Evolutionary conservation across 495 filamentous ascomycete genomes (phyloP), one percentile per base, ranked within the genome.

Genomic region (Penicillium dipodomyicola): DNA sequence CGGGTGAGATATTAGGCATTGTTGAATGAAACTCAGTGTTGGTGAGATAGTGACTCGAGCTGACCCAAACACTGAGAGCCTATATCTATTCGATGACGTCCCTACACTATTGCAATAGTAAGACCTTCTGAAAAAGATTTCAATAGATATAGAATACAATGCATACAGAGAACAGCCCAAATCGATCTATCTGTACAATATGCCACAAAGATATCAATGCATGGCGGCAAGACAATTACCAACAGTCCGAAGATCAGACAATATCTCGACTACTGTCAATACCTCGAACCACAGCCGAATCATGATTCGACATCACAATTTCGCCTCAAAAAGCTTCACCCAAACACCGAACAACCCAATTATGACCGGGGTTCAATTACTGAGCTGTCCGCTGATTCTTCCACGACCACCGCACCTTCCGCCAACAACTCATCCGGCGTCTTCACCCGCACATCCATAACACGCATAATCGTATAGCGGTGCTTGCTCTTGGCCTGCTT

Each of bases 401-500:
- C 67, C 42, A 75, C 62, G 49, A 79, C 67, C 46, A 72, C 65
- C 15, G 72, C 73, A 6, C 76, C 76, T 55, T 76, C 76, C 56
- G 64, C 49, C 61, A 75, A 43, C 67, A 85, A 72, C 67, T 86
- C 82, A 59, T 84, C 85, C 61, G 84, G 63, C 43, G 67, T 71
- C 70, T 82, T 83, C 20, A 98, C 76, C 71, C 80, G 85, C 54
- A 98, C 63, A 75, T 96, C 89, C 70, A 85, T 85, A 27, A 97
- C 84, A 72, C 84, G 77, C 78, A 98, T 63, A 1, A 96, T 75
- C n/a, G 95, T 98, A 73, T 85, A 92, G 65, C 79, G 77, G 65
- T 95, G 89, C 81, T 97, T 96, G 76, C 89, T 97, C 71, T 73
- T 82, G 15, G 92, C 85, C 37, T 68, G 78, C 78, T 85, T 88